Conservation (phyloP, 768 basidiomycete genomes). For the Hydnum rufescens region DNA sequence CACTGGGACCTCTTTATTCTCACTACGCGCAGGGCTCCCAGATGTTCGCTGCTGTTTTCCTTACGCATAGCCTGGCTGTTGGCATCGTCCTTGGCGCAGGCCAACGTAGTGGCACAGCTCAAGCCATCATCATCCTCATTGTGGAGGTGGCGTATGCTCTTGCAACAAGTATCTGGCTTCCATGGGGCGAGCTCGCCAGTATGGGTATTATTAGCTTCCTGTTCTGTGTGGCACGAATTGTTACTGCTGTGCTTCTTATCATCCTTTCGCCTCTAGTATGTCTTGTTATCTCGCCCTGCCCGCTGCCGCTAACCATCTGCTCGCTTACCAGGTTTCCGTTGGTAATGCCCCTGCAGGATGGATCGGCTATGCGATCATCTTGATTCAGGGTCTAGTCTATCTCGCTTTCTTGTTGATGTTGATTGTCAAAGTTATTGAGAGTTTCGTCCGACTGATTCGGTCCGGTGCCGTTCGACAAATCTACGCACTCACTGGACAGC, state of each 20-base stretch:
- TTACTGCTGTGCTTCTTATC: constrained; percentile 75
- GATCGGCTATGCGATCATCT: constrained; percentile 84
- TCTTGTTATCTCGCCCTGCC: constrained; percentile 6
- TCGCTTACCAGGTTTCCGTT: constrained; percentile 48
- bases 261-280: constrained; percentile 77
- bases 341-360: constrained; percentile 66
- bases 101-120: constrained; percentile 76
- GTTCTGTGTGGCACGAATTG: constrained; percentile 77
- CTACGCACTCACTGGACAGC: constrained; percentile 56
- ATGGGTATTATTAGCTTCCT: constrained; percentile 95
- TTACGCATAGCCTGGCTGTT: constrained; percentile 63
- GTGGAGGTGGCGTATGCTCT: constrained; percentile 76
- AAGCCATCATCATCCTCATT: constrained; percentile 75
- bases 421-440: constrained; percentile 69
- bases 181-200: constrained; percentile 90
- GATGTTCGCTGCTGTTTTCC: constrained; percentile 63
- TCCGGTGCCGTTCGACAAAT: constrained; percentile 66
- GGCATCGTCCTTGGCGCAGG: constrained; percentile 78
- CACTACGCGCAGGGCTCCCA: constrained; percentile 84
- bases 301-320: constrained; percentile 5
- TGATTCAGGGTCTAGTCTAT: constrained; percentile 63
- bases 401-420: constrained; percentile 69
- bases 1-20: constrained; percentile 84
- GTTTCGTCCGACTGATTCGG: constrained; percentile 56
- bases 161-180: constrained; percentile 83